Evolutionary conservation across 208 protist species (phyloP), one percentile per base, ranked within the genome.

Genomic region (Acanthamoeba castellanii): DNA sequence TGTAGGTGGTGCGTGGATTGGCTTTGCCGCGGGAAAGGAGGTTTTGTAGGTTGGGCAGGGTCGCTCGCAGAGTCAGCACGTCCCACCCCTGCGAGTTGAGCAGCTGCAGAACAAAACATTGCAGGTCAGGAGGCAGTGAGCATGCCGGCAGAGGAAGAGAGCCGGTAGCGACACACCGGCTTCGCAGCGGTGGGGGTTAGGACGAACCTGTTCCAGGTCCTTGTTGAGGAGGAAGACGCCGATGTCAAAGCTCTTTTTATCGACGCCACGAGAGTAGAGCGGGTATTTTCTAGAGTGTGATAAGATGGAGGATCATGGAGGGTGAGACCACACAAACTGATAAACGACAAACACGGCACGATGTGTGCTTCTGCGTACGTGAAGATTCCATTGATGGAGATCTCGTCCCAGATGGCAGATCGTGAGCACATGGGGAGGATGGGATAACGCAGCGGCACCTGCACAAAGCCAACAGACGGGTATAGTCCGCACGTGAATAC

Each of bases 181-280:
- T 8, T 2, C 2, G 30, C 34, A 1, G 30, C 1, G 30, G n/a
- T 1, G 37, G 6, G 30, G 76, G 50, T 3, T 50, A 30, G n/a
- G 5, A 82, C 42, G 78, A 27, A 95, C 74, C 52, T 95, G 93
- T 76, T 95, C 93, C 3, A 95, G 25, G 42, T 95, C 50, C 45
- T 92, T 95, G 81, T 95, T 95, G n/a, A 95, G 93, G 13, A 95
- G 84, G 61, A 95, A 95, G 11, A 95, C 93, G 55, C 93, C 93
- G 22, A 93, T 81, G 34, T 70, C 78, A 45, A 95, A 95, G 70
- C 81, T 70, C 70, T 87, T 87, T 45, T 68, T 61, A 32, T 78
- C 93, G 13, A 92, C 93, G 18, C 93, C 93, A 8, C 57, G 93
- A 50, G 93, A 89, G 88, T 95, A 95, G 59, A 95, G 59, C 7